Evolutionary conservation across 2,329 filamentous ascomycete genomes (phyloP).

Genomic region (Pseudonectria buxi): DNA sequence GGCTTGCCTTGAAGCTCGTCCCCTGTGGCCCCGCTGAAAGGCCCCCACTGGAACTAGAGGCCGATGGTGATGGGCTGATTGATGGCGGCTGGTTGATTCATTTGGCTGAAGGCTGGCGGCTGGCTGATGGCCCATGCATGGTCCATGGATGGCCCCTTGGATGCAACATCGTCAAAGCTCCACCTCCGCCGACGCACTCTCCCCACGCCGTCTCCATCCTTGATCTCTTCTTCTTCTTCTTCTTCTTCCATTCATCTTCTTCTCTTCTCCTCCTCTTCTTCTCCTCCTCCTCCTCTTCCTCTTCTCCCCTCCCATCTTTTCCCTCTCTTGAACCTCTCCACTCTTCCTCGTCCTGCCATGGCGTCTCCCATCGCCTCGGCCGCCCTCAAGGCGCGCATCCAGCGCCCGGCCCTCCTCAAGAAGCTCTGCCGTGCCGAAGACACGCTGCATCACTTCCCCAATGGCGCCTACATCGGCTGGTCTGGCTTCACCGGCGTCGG

Average conservation of each 20-base stretch:
- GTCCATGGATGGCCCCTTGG: too few relatives aligned
- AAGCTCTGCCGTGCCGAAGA: slow-evolving; percentile 77
- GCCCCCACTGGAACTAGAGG: too few relatives aligned
- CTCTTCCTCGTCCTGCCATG: slow-evolving; percentile 27
- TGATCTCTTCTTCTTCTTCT: slow-evolving; percentile 8
- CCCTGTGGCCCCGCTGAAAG: too few relatives aligned
- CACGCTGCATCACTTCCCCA: slow-evolving; percentile 71
- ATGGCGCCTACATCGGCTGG: slow-evolving; percentile 85
- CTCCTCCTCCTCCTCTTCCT: slow-evolving; percentile 5
- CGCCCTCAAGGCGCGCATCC: slow-evolving; percentile 67
- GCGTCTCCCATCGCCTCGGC: slow-evolving; percentile 56
- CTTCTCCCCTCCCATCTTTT: slow-evolving; percentile 5
- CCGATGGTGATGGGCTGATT: too few relatives aligned
- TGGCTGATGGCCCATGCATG: too few relatives aligned
- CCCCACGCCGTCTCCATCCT: slow-evolving; percentile 9
- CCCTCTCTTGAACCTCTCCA: slow-evolving; percentile 4
- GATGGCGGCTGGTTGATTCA: too few relatives aligned
- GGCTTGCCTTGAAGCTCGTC: too few relatives aligned
- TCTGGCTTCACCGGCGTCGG: slow-evolving; percentile 86
- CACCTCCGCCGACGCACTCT: slow-evolving; percentile 13
- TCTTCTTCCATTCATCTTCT: too few relatives aligned
- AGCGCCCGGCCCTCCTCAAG: slow-evolving; percentile 68
- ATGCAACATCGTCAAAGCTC: slow-evolving; percentile 3
- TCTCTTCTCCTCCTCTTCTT: slow-evolving; percentile 6
- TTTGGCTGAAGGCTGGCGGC: background rate